Evolutionary conservation across 176 grass and related monocot species (phyloP).

Genomic region (Carex myosuroides): DNA sequence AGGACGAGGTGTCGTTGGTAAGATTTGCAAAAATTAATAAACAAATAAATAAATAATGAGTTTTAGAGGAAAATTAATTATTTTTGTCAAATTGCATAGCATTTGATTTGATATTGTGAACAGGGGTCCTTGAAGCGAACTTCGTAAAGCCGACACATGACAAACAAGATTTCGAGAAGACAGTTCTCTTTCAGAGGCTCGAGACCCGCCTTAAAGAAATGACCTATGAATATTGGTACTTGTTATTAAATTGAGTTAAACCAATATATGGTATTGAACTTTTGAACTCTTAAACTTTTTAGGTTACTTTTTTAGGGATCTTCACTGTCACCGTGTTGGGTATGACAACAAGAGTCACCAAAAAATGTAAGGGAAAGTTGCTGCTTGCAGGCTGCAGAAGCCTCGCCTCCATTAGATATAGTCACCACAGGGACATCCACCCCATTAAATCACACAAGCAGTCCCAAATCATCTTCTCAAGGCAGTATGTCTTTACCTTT

Average conservation of each 20-base stretch:
- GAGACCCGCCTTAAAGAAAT: slow-evolving; percentile 93
- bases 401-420: slow-evolving; percentile 13
- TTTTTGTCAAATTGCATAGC: background rate
- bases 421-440: background rate
- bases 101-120: slow-evolving; percentile 1
- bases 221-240: slow-evolving; percentile 98
- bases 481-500: slow-evolving; percentile 15
- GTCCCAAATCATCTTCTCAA: slow-evolving; percentile 9
- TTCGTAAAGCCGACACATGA: slow-evolving; percentile 97
- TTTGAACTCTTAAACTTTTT: background rate
- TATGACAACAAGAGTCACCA: slow-evolving; percentile 72
- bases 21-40: slow-evolving; percentile 12
- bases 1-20: slow-evolving; percentile 93
- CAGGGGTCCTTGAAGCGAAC: slow-evolving; percentile 82
- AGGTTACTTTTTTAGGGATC: slow-evolving; percentile 37
- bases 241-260: background rate
- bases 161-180: slow-evolving; percentile 99
- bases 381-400: background rate
- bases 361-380: slow-evolving; percentile 40
- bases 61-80: background rate
- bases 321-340: slow-evolving; percentile 76
- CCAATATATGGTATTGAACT: background rate
- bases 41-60: background rate
- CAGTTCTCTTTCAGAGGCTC: slow-evolving; percentile 82
- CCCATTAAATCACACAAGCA: background rate